phyloP scores from a whole-genome alignment of 805 yeast species.

The Starmerella powellii region DNA sequence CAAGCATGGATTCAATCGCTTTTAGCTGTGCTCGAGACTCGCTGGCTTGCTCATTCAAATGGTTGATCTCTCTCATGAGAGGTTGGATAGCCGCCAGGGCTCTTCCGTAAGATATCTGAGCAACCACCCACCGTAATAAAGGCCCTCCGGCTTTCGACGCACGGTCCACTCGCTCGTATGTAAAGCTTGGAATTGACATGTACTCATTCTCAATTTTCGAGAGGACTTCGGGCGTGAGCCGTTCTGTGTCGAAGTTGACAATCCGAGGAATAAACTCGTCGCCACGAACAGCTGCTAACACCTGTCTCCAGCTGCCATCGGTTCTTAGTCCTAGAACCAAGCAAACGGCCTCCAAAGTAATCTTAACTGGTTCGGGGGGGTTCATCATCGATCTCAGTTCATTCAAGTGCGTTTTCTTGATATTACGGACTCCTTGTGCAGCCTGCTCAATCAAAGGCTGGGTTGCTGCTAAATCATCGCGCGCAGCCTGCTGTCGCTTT shows the following conservation, averaged over 20 bases:
- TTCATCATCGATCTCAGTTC: slow-evolving; percentile 80
- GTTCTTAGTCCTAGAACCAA: slow-evolving; percentile 61
- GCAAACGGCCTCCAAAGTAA: slow-evolving; percentile 82
- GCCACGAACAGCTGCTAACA: slow-evolving; percentile 61
- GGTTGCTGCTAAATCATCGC: slow-evolving; percentile 55
- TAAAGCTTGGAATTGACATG: slow-evolving; percentile 51
- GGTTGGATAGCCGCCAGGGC: slow-evolving; percentile 68
- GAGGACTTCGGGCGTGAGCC: slow-evolving; percentile 44
- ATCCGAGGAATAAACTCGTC: slow-evolving; percentile 82
- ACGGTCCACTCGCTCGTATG: slow-evolving; percentile 60
- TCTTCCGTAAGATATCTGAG: slow-evolving; percentile 67
- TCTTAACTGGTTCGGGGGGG: slow-evolving; percentile 79
- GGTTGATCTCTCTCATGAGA: slow-evolving; percentile 48
- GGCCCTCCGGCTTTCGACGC: slow-evolving; percentile 97
- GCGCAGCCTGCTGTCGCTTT: slow-evolving; percentile 42
- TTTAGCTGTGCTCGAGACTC: slow-evolving; percentile 37
- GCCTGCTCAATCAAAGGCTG: slow-evolving; percentile 83
- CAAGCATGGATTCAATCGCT: slow-evolving; percentile 73
- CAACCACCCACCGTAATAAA: slow-evolving; percentile 72
- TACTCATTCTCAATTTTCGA: slow-evolving; percentile 47
- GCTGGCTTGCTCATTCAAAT: slow-evolving; percentile 46
- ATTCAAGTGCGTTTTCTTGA: slow-evolving; percentile 81
- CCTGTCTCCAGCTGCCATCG: slow-evolving; percentile 58
- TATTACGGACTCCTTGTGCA: slow-evolving; percentile 76
- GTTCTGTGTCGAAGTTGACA: slow-evolving; percentile 59